Evolutionary conservation across 139 green algal genomes (phyloP).

Genomic region (Parachlorella kessleri): DNA sequence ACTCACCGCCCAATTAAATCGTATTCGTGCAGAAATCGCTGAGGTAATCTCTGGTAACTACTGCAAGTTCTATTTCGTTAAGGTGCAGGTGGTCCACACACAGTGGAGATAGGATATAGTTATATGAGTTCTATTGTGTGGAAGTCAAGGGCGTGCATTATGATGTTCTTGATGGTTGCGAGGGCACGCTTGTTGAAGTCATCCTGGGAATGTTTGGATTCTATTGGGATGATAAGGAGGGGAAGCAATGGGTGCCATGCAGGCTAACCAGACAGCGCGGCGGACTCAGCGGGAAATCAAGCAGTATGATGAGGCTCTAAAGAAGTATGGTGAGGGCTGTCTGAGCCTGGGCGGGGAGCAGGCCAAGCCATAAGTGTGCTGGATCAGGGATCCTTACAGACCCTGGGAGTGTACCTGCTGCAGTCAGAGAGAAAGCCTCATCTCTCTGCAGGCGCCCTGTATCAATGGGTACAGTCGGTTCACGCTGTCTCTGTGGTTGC

Average conservation of each 20-base stretch:
- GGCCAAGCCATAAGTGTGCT: too few relatives aligned
- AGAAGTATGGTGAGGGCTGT: neutral
- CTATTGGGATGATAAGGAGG: neutral
- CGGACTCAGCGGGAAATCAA: constrained; percentile 1
- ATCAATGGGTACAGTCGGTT: too few relatives aligned
- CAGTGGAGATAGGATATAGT: too few relatives aligned
- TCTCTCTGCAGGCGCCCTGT: too few relatives aligned
- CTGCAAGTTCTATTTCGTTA: too few relatives aligned
- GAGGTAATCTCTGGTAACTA: too few relatives aligned
- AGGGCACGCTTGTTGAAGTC: neutral
- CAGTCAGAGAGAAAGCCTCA: too few relatives aligned
- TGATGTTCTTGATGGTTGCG: neutral
- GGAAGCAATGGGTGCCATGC: neutral
- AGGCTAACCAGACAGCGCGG: neutral
- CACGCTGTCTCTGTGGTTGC: too few relatives aligned
- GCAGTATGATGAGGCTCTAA: neutral
- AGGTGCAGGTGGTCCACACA: too few relatives aligned
- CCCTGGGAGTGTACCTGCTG: too few relatives aligned
- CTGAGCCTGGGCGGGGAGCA: constrained; percentile 10
- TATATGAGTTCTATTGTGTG: neutral
- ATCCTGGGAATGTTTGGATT: neutral
- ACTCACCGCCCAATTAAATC: neutral
- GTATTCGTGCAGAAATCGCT: neutral
- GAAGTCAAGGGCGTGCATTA: neutral
- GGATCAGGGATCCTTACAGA: too few relatives aligned